Conservation (phyloP, 2,329 filamentous ascomycete species). For the Fulvia fulva region DNA sequence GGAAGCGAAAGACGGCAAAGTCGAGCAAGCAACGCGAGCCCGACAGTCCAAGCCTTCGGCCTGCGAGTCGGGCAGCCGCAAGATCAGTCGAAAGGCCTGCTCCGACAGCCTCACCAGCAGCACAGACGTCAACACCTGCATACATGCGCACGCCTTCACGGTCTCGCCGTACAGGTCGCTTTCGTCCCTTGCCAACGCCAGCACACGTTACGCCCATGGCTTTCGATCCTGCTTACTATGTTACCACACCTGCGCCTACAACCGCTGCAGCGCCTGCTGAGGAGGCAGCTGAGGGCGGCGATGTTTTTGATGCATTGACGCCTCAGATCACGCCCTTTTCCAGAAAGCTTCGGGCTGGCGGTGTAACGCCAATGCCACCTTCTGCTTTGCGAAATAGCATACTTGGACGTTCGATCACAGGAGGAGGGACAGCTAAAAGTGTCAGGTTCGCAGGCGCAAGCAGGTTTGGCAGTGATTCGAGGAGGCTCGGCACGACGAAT, state of each 20-base stretch:
- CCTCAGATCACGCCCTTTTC: constrained; percentile 39
- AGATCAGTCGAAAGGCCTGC: constrained; percentile 20
- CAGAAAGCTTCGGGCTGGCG: constrained; percentile 35
- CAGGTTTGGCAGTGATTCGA: constrained; percentile 14
- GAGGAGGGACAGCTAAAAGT: constrained; percentile 22
- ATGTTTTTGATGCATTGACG: constrained; percentile 24
- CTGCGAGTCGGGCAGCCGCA: constrained; percentile 27
- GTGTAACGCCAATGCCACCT: constrained; percentile 22
- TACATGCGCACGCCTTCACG: constrained; percentile 47
- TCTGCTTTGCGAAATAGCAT: constrained; percentile 21
- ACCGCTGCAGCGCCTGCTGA: constrained; percentile 4
- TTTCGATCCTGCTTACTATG: constrained; percentile 26
- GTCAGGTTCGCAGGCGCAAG: constrained; percentile 24
- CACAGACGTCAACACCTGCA: constrained; percentile 23
- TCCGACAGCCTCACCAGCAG: constrained; percentile 19
- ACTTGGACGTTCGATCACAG: constrained; percentile 16
- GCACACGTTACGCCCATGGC: constrained; percentile 29
- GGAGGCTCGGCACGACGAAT: constrained; percentile 11
- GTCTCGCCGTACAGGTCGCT: constrained; percentile 22
- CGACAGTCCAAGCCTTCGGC: constrained; percentile 30
- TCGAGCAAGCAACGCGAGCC: constrained; percentile 19
- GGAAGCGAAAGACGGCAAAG: constrained; percentile 23
- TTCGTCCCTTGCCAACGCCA: constrained; percentile 30
- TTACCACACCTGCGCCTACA: constrained; percentile 28
- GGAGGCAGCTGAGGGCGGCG: constrained; percentile 7